Base-by-base conservation (phyloP, 1,284 basidiomycete species). In the Omphalotus olearius region DNA sequence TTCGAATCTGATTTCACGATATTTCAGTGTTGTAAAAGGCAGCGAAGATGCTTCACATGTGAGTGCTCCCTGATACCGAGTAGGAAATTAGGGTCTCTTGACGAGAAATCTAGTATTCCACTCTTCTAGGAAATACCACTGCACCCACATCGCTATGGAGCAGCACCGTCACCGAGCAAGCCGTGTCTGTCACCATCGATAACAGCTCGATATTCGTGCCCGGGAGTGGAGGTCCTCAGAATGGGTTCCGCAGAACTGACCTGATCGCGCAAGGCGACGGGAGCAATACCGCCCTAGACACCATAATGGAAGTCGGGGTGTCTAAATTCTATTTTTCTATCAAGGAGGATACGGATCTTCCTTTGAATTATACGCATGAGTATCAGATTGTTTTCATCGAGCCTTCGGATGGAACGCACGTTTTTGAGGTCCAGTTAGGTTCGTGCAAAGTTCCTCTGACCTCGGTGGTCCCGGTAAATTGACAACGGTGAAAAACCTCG, bases 361-460 rank as follows among this genome's bases (percentile, higher is more conserved):
- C 74, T 9, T 61, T 83, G 58, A 81, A 82, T 57, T 71, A 70
- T 51, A 71, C 59, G 11, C 80, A 83, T 55, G 82, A 84, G 61
- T 82, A 83, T 57, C 80, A 83, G 59, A 68, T 78, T 50, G 77
- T 82, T n/a, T 82, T 77, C 60, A 79, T 82, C 52, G 80, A 83
- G 62, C 76, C 79, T 3, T 69, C 61, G 47, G 80, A 83, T 57
- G 78, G 79, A 3, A 69, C 73, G 5, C 79, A 80, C 63, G 70
- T 82, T 16, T 83, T 83, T 59, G 78, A 70, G 3, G 64, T 82
- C 36, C 76, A 82, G 56, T 64, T 81, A 6, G 80, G 80, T 79
- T 50, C 33, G 69, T 56, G 33, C 16, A n/a, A 41, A 26, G 18
- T 20, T 17, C 14, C 6, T 37, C 16, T 44, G 16, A 42, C 14